Percentiles rank a stretch among this genome's conserved stretches.
phyloP scores from a whole-genome alignment of 345 rosid species.

The Eucalyptus polyanthemos region DNA sequence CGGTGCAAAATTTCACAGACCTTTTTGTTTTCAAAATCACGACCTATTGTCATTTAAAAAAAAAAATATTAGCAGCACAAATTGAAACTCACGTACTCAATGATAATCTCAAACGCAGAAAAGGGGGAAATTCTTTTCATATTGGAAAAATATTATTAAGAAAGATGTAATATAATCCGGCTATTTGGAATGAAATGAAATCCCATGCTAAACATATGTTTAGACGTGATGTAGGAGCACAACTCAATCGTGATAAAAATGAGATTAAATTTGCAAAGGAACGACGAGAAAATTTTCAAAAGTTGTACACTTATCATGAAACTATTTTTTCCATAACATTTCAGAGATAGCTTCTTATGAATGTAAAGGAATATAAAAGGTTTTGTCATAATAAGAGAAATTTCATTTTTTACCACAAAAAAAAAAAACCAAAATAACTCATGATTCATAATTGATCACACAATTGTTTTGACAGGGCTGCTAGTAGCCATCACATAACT shows the following conservation, averaged over 20 bases:
- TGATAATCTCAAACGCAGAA: background rate
- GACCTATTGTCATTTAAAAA: background rate
- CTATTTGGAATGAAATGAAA: background rate
- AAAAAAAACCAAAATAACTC: background rate
- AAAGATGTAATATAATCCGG: background rate
- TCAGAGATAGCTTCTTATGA: rapidly evolving
- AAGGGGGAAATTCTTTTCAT: background rate
- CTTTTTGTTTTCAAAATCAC: background rate
- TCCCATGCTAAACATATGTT: background rate
- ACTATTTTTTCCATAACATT: background rate
- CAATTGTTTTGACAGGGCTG: rapidly evolving
- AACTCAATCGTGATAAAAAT: rapidly evolving
- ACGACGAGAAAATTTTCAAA: rapidly evolving
- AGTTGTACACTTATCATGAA: background rate
- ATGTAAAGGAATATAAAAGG: background rate
- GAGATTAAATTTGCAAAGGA: background rate
- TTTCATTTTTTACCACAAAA: background rate
- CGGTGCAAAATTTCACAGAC: background rate
- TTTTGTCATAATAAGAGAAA: rapidly evolving
- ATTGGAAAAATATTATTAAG: background rate
- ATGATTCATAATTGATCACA: rapidly evolving
- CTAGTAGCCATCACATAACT: background rate
- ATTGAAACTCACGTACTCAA: background rate
- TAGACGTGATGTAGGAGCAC: rapidly evolving
- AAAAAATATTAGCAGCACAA: background rate